Percentiles rank a stretch among this genome's conserved stretches.
Evolutionary conservation across 768 basidiomycete genomes (phyloP).

Genomic region (Calocera cornea): DNA sequence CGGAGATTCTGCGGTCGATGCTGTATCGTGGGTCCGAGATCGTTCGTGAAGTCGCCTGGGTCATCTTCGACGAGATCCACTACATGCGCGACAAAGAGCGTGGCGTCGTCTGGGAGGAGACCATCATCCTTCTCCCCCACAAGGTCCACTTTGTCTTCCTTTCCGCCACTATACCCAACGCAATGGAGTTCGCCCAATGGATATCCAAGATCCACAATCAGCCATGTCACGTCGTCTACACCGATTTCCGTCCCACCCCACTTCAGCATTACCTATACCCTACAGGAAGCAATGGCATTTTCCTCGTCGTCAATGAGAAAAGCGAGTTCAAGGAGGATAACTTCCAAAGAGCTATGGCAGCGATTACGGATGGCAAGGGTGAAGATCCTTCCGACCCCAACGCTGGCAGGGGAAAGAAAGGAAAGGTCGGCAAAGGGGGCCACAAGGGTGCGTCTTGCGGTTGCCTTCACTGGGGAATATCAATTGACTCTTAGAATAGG

Average conservation of each 20-base stretch:
- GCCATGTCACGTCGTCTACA: slow-evolving; percentile 98
- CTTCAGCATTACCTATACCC: slow-evolving; percentile 98
- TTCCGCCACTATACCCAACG: slow-evolving; percentile 97
- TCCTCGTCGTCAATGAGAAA: slow-evolving; percentile 97
- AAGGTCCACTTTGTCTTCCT: slow-evolving; percentile 96
- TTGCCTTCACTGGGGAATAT: neutral
- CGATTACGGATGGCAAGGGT: slow-evolving; percentile 66
- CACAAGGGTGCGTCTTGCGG: slow-evolving; percentile 52
- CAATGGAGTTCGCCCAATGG: slow-evolving; percentile 99
- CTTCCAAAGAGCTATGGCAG: slow-evolving; percentile 95
- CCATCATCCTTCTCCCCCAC: slow-evolving; percentile 92
- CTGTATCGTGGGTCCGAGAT: slow-evolving; percentile 96
- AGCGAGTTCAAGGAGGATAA: slow-evolving; percentile 94
- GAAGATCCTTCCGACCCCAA: slow-evolving; percentile 86
- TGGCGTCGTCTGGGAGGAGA: slow-evolving; percentile 99
- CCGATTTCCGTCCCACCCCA: slow-evolving; percentile 96
- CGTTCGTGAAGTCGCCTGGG: slow-evolving; percentile 99
- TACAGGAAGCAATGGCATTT: slow-evolving; percentile 90
- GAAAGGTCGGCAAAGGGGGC: slow-evolving; percentile 88
- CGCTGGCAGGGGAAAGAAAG: slow-evolving; percentile 76
- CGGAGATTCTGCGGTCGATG: slow-evolving; percentile 99
- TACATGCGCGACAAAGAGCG: slow-evolving; percentile 99
- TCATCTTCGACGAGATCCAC: slow-evolving; percentile 98
- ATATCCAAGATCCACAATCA: slow-evolving; percentile 94
- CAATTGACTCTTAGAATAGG: slow-evolving; percentile 6